Evolutionary conservation across 495 filamentous ascomycete genomes (phyloP).

Genomic region (Daldinia caldariorum): DNA sequence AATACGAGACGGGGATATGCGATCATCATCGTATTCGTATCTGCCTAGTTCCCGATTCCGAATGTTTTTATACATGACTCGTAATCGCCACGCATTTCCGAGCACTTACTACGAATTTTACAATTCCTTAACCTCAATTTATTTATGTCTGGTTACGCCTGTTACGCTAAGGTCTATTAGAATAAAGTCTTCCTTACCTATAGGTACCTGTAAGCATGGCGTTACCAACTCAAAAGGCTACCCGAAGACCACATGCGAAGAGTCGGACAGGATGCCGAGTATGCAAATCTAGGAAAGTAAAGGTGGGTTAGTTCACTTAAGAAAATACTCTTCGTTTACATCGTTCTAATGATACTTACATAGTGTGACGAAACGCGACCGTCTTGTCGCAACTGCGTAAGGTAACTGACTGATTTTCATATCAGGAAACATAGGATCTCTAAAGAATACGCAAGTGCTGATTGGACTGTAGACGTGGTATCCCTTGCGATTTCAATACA

Average conservation of each 20-base stretch:
- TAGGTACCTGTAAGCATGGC: constrained; percentile 17
- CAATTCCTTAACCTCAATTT: neutral
- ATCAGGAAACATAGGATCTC: neutral
- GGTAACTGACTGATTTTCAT: constrained; percentile 5
- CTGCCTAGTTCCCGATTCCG: constrained; percentile 1
- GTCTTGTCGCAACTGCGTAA: constrained; percentile 38
- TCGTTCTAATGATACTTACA: constrained; percentile 12
- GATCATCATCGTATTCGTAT: constrained; percentile 22
- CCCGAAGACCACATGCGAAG: constrained; percentile 38
- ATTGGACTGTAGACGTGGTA: constrained; percentile 28
- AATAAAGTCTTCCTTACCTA: neutral
- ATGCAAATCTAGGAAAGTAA: constrained; percentile 40
- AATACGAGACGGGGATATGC: constrained; percentile 22
- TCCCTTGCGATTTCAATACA: constrained; percentile 34
- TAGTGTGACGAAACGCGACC: constrained; percentile 41
- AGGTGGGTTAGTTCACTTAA: constrained; percentile 33
- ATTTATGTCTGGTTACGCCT: neutral
- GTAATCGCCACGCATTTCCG: constrained; percentile 32
- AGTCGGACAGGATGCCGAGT: constrained; percentile 42
- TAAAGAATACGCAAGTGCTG: constrained; percentile 8
- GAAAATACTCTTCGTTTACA: neutral
- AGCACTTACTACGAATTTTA: constrained; percentile 24
- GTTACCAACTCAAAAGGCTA: constrained; percentile 28
- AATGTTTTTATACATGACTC: constrained; percentile 20
- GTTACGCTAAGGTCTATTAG: neutral